Base-by-base conservation (phyloP, 164 flowering plant genomes). In the Vitis labrusca region DNA sequence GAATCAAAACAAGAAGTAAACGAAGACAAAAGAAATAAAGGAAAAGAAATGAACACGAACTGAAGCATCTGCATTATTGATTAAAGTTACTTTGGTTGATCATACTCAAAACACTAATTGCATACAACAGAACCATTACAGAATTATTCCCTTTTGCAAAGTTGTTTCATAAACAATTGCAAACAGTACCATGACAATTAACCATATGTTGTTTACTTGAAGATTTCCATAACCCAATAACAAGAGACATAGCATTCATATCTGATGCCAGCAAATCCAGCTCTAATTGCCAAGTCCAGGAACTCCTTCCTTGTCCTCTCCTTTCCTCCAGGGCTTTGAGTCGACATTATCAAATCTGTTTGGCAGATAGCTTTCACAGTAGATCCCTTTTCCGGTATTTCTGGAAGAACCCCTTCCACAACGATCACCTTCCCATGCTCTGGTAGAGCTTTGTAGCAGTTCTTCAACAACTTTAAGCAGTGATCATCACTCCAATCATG, bases 401-500 rank as follows among this genome's bases (percentile, higher is more conserved):
- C 68, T 0, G 84, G 71, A 65, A 77, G 49, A 14, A 73, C 27
- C 1, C 19, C 9, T 1, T 85, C 83, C 32, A 75, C 69, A 5
- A 79, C 71, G 14, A 85, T 79, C 3, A 82, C 79, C 61, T 80
- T 82, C 4, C 85, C 88, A 13, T 69, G 27, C 0, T 61, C 59
- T 9, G 81, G 81, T 10, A 77, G 30, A 1, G 84, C 76, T 23
- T 70, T 56, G 50, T 72, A 75, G 72, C 87, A 84, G 17, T 82
- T 84, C 61, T 66, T 78, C 63, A 84, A 32, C 58, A 84, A 15
- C 54, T 57, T 78, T 37, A 76, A 7, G 64, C 85, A 82, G n/a
- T 73, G 73, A 0, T 75, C 82, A 54, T 84, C 85, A 16, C 78
- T 76, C 87, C 85, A 81, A 60, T 76, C 77, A 59, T 84, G 83